Base-by-base conservation (phyloP, 768 basidiomycete species). In the Xerocomellus amylosporus region DNA sequence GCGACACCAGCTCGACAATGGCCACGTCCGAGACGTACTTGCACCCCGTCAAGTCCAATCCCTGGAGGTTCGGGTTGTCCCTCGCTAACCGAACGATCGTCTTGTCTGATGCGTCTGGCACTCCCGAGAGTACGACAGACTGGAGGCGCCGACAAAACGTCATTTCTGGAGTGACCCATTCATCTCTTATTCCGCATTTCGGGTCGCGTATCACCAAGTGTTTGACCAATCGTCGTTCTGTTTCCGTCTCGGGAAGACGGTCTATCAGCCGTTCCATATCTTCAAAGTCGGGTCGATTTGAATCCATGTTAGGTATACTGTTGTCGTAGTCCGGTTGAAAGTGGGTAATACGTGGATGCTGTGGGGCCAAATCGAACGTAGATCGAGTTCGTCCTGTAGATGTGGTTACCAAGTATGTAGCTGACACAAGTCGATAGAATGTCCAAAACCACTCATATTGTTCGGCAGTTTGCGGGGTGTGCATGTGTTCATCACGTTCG, bases 1-100 rank as follows among this genome's bases (percentile, higher is more conserved):
- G 79, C 49, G 79, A 77, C 13, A 87, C 86, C 39, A 98, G 69
- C 52, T 87, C 86, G 52, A 85, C 71, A 54, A 97, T 73, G 5
- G 86, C 87, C n/a, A 82, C 78, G 64, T 95, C 91, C 17, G 90
- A 88, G 44, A 98, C 76, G 56, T 78, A 74, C 33, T 75, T 77
- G 73, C 94, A 97, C 17, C 84, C 85, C 53, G 82, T 81, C 54
- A 97, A 64, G 69, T 92, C 87, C 50, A 97, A 68, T 19, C 87
- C 87, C 55, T 87, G 83, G 8, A 98, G 75, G 52, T 84, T 81
- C 17, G 75, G 72, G 37, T 91, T 87, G 43, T 74, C 77, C 53
- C 74, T 71, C 9, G 88, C 86, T 39, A 95, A 76, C 17, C 78
- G 70, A 37, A 81, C 75, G 41, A 95, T 68, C 8, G 89, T 84